Base-by-base conservation (phyloP, 192 early-diverging fungal genomes). In the Coemansia sp. region DNA sequence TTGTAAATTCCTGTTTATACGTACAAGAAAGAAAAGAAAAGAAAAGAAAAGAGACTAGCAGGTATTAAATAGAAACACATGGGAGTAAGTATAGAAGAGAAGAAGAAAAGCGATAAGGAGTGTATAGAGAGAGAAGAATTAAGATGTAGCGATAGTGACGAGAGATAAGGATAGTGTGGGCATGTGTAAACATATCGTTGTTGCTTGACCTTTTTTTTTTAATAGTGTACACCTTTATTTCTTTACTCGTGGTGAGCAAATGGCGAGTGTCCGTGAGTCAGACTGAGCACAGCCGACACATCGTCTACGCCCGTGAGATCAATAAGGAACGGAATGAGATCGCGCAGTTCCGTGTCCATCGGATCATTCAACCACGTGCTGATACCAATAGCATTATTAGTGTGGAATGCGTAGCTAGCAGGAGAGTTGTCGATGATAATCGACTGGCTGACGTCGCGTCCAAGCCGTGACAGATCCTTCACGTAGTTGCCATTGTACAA, bases 381-480 rank as follows among this genome's bases (percentile, higher is more conserved):
- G 57, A 99, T 92, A 1, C 95, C 95, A 15, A 99, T 93, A 45
- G 97, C 97, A 80, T 99, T 99, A 39, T 90, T 87, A 17, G 92
- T 91, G 72, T 99, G 97, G 82, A 99, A 96, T 51, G 93, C 87
- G 78, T 97, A 98, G 70, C 91, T 94, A n/a, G 94, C 91, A 19
- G 96, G 95, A 25, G 93, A 95, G 85, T 98, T 98, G 85, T 99
- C 97, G 50, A 98, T 87, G 66, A 99, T 97, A 42, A 98, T 94
- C 2, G 91, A 88, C 65, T 90, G 85, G 31, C 84, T 88, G 32
- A 99, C 72, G 50, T 94, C 87, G 25, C 96, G 89, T 21, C 97
- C 95, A 51, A 98, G 86, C 77, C 90, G 88, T 64, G 89, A 91
- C 38, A 99, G 78, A 72, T 98, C 95, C 90, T 99, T 99, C 66